Percentiles rank a stretch among this genome's conserved stretches.
Evolutionary conservation across 1,284 basidiomycete species (phyloP).

Genomic region (Irpex sp.): DNA sequence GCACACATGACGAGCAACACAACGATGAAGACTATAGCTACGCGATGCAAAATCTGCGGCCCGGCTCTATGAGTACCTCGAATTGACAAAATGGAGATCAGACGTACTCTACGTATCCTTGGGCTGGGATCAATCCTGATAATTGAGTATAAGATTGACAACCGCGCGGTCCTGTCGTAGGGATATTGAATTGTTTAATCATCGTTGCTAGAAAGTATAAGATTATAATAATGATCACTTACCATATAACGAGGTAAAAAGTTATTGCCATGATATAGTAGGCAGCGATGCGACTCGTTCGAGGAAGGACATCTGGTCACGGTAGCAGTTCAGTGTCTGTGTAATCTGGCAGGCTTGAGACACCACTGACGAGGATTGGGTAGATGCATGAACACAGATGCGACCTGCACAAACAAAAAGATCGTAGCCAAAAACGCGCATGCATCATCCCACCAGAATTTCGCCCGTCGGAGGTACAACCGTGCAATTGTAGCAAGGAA

Average conservation of each 20-base stretch:
- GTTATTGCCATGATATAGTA: slow-evolving; percentile 41
- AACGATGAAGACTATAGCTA: slow-evolving; percentile 30
- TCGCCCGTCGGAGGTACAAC: slow-evolving; percentile 30
- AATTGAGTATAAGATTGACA: slow-evolving; percentile 45
- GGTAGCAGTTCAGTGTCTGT: not conserved
- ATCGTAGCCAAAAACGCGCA: slow-evolving; percentile 22
- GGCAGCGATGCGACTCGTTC: slow-evolving; percentile 29
- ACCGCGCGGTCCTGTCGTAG: slow-evolving; percentile 26
- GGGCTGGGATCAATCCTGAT: slow-evolving; percentile 38
- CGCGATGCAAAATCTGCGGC: slow-evolving; percentile 21
- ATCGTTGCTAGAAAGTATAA: not conserved
- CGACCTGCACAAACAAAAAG: slow-evolving; percentile 18
- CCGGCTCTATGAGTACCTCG: slow-evolving; percentile 4
- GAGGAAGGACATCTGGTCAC: slow-evolving; percentile 13
- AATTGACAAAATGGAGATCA: not conserved
- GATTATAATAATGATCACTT: not conserved
- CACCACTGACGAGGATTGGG: slow-evolving; percentile 8
- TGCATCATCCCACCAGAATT: slow-evolving; percentile 38
- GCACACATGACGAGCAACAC: slow-evolving; percentile 30
- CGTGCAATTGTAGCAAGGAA: slow-evolving; percentile 33
- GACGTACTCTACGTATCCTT: slow-evolving; percentile 3
- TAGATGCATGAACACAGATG: slow-evolving; percentile 5
- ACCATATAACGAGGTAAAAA: slow-evolving; percentile 44
- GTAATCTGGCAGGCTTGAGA: not conserved
- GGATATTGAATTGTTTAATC: not conserved